Evolutionary conservation across 139 green algal species (phyloP).

Genomic region (Tetraselmis striata): DNA sequence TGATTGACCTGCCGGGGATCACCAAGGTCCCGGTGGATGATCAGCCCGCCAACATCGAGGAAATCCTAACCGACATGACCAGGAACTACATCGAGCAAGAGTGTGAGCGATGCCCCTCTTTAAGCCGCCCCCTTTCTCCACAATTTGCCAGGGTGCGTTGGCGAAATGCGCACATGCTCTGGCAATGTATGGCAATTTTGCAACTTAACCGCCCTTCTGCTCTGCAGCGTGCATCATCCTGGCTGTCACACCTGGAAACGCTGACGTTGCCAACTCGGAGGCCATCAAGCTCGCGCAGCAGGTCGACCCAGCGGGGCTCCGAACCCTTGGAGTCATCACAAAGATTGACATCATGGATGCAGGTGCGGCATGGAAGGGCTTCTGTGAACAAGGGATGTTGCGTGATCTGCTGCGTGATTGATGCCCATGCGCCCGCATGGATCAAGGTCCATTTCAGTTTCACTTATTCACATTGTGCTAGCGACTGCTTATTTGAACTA

Average conservation of each 20-base stretch:
- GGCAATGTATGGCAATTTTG: too few relatives aligned
- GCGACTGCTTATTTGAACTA: too few relatives aligned
- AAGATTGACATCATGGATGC: constrained; percentile 19
- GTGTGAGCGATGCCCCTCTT: not conserved
- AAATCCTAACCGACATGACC: constrained; percentile 12
- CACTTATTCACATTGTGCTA: too few relatives aligned
- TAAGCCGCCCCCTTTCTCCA: too few relatives aligned
- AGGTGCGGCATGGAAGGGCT: too few relatives aligned
- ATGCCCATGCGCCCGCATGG: too few relatives aligned
- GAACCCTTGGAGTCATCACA: constrained; percentile 14
- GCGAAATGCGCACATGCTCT: too few relatives aligned
- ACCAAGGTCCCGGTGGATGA: constrained; percentile 12
- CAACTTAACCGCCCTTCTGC: too few relatives aligned
- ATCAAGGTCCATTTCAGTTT: too few relatives aligned
- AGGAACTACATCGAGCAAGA: constrained; percentile 4
- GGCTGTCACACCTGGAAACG: constrained; percentile 10
- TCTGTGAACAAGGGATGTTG: too few relatives aligned
- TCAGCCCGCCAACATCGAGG: constrained; percentile 11
- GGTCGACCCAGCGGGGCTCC: constrained; percentile 5
- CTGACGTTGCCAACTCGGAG: constrained; percentile 9
- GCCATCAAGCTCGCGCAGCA: constrained; percentile 5
- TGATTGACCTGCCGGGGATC: constrained; percentile 92
- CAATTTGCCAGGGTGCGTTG: too few relatives aligned
- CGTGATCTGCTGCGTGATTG: too few relatives aligned
- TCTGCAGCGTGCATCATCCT: constrained; percentile 9